Conservation (phyloP, 116 monocot species). For the Trichopus zeylanicus region DNA sequence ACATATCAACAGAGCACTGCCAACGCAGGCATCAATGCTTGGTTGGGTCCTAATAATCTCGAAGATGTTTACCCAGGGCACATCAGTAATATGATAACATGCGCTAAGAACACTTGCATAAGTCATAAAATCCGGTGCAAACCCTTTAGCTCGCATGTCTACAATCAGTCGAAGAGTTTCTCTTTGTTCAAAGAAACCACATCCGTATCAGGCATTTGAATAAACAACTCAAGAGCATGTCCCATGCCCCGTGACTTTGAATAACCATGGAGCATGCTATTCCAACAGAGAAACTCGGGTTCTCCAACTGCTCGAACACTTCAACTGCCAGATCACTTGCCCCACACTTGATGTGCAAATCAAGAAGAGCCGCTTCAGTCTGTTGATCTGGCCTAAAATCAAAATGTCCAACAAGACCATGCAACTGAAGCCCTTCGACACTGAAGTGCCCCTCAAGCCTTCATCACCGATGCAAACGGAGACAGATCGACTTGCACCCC, state of each 20-base stretch:
- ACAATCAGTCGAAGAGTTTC: conserved; percentile 36
- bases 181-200: conserved; percentile 71
- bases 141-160: conserved; percentile 47
- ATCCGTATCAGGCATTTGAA: conserved; percentile 52
- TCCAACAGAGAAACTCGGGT: conserved; percentile 54
- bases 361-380: conserved; percentile 40
- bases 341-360: conserved; percentile 72
- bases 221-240: conserved; percentile 41
- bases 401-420: conserved; percentile 44
- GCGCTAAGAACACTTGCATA: conserved; percentile 60
- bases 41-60: conserved; percentile 33
- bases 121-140: conserved; percentile 41
- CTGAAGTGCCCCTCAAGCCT: conserved; percentile 46
- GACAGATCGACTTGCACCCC: conserved; percentile 22
- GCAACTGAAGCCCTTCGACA: conserved; percentile 36
- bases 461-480: conserved; percentile 48
- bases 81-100: conserved; percentile 36
- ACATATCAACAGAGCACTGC: conserved; percentile 76
- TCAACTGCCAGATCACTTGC: conserved; percentile 24
- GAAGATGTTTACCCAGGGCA: conserved; percentile 60
- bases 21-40: conserved; percentile 44
- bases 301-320: conserved; percentile 38
- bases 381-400: conserved; percentile 29
- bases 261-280: conserved; percentile 64
- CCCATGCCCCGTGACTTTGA: conserved; percentile 29